Evolutionary conservation across 2,329 filamentous ascomycete species (phyloP).

Genomic region (Colletotrichum musae): DNA sequence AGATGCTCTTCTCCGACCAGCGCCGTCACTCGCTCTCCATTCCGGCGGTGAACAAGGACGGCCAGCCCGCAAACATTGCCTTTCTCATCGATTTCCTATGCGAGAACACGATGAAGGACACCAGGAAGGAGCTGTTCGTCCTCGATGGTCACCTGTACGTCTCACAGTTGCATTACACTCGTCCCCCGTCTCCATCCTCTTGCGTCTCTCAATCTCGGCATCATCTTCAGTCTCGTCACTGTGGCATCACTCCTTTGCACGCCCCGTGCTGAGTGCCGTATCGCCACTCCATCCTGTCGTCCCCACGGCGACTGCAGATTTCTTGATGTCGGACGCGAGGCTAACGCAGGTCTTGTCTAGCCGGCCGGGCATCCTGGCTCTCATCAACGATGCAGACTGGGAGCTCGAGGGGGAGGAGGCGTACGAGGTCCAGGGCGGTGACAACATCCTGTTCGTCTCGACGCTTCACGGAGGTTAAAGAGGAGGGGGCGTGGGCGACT

Average conservation of each 20-base stretch:
- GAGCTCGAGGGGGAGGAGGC: slow-evolving; percentile 95
- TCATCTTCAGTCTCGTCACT: slow-evolving; percentile 20
- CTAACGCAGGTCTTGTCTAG: slow-evolving; percentile 60
- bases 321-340: slow-evolving; percentile 22
- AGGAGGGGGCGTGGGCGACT: slow-evolving; percentile 31
- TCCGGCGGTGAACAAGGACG: slow-evolving; percentile 73
- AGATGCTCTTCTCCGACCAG: slow-evolving; percentile 92
- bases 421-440: slow-evolving; percentile 85
- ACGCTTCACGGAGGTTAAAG: slow-evolving; percentile 91
- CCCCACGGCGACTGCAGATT: slow-evolving; percentile 15
- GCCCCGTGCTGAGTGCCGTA: slow-evolving; percentile 28
- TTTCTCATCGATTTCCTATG: slow-evolving; percentile 86
- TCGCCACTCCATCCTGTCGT: slow-evolving; percentile 22
- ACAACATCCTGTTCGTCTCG: slow-evolving; percentile 96
- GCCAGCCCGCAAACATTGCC: slow-evolving; percentile 76
- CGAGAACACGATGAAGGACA: slow-evolving; percentile 86
- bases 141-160: slow-evolving; percentile 90
- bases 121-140: slow-evolving; percentile 89
- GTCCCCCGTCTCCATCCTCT: slow-evolving; percentile 34
- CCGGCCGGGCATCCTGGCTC: slow-evolving; percentile 92
- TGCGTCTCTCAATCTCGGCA: slow-evolving; percentile 21
- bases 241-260: slow-evolving; percentile 27
- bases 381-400: slow-evolving; percentile 99
- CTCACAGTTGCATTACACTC: slow-evolving; percentile 31
- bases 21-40: slow-evolving; percentile 80